Percentiles rank a stretch among this genome's conserved stretches.
These are phyloP conservation scores for Saccharomycopsis hybrid DNA, from an alignment of 1,139 yeast species.

Conservation along the genomic window DNA sequence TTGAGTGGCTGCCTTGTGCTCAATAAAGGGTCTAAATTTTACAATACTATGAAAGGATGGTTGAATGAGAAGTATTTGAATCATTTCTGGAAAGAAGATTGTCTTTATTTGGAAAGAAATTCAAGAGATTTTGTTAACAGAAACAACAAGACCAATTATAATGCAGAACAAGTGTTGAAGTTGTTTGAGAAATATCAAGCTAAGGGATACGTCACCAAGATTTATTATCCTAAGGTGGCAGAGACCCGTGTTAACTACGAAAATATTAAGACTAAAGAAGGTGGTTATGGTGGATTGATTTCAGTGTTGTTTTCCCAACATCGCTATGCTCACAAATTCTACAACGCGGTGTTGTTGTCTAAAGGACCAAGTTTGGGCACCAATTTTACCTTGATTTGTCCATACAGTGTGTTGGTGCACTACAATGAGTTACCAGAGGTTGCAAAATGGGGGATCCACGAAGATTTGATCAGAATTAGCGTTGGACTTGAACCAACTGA, in stretches of 20 bases:
- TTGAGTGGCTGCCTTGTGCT: constrained; percentile 88
- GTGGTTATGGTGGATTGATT: constrained; percentile 91
- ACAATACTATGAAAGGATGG: constrained; percentile 45
- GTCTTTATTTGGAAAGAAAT: constrained; percentile 84
- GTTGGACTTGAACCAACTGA: constrained; percentile 69
- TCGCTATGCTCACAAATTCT: constrained; percentile 63
- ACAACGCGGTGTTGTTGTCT: constrained; percentile 65
- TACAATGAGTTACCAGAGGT: constrained; percentile 78
- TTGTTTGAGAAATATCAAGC: constrained; percentile 19
- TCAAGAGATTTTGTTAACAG: constrained; percentile 80
- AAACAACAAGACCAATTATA: constrained; percentile 59
- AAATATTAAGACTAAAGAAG: constrained; percentile 53
- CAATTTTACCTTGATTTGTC: constrained; percentile 86
- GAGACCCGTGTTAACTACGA: constrained; percentile 64
- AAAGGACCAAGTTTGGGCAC: constrained; percentile 96
- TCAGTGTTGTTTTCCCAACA: constrained; percentile 69
- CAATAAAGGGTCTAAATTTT: constrained; percentile 58
- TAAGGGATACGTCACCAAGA: constrained; percentile 47
- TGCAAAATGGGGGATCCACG: constrained; percentile 79
- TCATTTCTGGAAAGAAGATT: constrained; percentile 88
- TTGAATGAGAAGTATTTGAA: constrained; percentile 58
- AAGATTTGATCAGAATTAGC: constrained; percentile 73
- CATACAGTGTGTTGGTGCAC: constrained; percentile 87
- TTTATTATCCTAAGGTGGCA: constrained; percentile 64
- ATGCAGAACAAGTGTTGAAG: constrained; percentile 51